A percentile compares a stretch with the other conserved stretches of the same genome.
Evolutionary conservation across 306 rosid species (phyloP).

Genomic region (Mimosa pudica): DNA sequence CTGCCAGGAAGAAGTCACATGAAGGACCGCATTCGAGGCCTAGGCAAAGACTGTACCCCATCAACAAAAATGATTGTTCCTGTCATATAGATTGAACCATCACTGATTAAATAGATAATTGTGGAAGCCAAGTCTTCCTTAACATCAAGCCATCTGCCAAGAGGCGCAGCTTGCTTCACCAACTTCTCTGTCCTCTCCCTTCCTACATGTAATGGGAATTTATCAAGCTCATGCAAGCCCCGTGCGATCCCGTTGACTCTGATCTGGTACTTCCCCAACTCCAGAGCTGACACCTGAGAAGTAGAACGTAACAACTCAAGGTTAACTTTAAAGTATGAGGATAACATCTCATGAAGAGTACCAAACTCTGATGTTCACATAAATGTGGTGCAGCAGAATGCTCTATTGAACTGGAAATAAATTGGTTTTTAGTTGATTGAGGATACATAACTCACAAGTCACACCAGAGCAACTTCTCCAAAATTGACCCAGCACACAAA

Average conservation of each 20-base stretch:
- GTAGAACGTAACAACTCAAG: neutral
- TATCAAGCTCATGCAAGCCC: conserved; percentile 78
- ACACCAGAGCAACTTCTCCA: neutral
- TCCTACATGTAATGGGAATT: conserved; percentile 64
- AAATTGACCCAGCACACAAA: neutral
- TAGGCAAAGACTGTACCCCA: conserved; percentile 82
- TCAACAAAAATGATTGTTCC: conserved; percentile 91
- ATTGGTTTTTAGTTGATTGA: neutral
- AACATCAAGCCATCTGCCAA: conserved; percentile 75
- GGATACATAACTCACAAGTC: too few species aligned
- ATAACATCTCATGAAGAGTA: neutral
- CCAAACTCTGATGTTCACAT: neutral
- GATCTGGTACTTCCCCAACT: conserved; percentile 18
- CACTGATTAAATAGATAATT: conserved; percentile 73
- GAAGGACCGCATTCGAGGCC: conserved; percentile 90
- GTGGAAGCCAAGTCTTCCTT: conserved; percentile 72
- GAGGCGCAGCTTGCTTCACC: conserved; percentile 52
- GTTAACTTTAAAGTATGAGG: neutral
- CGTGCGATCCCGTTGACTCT: conserved; percentile 54
- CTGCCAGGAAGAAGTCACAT: conserved; percentile 48
- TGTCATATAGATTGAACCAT: conserved; percentile 86
- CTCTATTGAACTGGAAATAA: neutral
- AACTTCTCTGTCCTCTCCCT: conserved; percentile 26
- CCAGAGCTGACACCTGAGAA: conserved; percentile 18
- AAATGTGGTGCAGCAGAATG: neutral